A percentile compares a stretch with the other conserved stretches of the same genome.
Conservation (phyloP, 2,329 filamentous ascomycete species). For the Monosporascus sp. region DNA sequence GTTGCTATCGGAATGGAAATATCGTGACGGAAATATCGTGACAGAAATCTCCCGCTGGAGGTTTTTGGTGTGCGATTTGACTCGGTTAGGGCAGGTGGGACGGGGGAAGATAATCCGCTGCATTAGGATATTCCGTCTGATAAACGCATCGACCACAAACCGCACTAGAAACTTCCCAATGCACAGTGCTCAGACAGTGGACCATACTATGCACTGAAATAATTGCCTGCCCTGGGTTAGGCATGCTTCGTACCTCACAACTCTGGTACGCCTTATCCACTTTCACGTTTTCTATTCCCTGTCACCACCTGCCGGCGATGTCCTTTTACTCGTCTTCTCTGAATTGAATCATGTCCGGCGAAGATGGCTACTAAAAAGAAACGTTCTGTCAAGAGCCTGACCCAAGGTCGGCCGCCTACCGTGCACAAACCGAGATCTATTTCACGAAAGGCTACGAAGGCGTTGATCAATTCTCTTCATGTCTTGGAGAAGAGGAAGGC, state of each 20-base stretch:
- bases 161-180: too few relatives aligned
- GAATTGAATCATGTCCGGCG: neutral
- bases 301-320: too few relatives aligned
- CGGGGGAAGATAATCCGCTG: too few relatives aligned
- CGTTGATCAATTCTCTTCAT: slow-evolving; percentile 61
- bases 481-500: slow-evolving; percentile 57
- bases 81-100: neutral
- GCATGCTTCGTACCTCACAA: too few relatives aligned
- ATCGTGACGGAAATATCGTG: slow-evolving; percentile 2
- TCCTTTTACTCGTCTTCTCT: too few relatives aligned
- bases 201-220: too few relatives aligned
- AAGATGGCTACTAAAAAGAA: slow-evolving; percentile 45
- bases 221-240: too few relatives aligned
- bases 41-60: neutral
- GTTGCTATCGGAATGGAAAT: neutral
- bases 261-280: too few relatives aligned
- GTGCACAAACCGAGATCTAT: slow-evolving; percentile 50
- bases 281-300: too few relatives aligned
- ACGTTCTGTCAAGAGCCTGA: slow-evolving; percentile 39
- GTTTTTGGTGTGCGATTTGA: neutral
- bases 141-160: too few relatives aligned
- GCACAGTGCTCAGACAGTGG: too few relatives aligned
- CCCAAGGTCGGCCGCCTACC: slow-evolving; percentile 52
- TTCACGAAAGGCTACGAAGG: slow-evolving; percentile 59
- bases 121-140: too few relatives aligned